Evolutionary conservation across 345 rosid species (phyloP).

Genomic region (Citrus australasica): DNA sequence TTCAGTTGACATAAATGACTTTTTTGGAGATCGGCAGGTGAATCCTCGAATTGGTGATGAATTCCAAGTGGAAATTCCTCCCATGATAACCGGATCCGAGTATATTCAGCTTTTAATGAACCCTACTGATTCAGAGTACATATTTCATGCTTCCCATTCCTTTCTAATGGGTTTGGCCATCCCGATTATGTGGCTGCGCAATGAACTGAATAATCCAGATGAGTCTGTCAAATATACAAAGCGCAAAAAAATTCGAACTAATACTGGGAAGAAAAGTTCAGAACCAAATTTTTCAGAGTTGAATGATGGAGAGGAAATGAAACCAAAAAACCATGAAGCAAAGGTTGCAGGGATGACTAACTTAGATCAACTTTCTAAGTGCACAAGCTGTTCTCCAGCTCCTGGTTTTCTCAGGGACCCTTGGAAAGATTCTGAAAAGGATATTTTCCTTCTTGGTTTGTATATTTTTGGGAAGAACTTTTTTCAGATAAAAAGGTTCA

Average conservation of each 20-base stretch:
- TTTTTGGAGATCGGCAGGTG: constrained; percentile 46
- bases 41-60: constrained; percentile 63
- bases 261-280: constrained; percentile 28
- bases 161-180: constrained; percentile 54
- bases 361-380: constrained; percentile 3
- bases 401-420: constrained; percentile 28
- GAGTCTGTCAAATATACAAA: constrained; percentile 33
- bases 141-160: constrained; percentile 25
- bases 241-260: constrained; percentile 28
- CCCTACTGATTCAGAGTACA: constrained; percentile 36
- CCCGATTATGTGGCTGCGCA: constrained; percentile 41
- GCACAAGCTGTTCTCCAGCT: constrained; percentile 18
- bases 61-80: constrained; percentile 63
- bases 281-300: constrained; percentile 12
- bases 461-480: constrained; percentile 59
- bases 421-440: constrained; percentile 51
- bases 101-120: constrained; percentile 29
- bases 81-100: constrained; percentile 45
- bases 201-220: constrained; percentile 29
- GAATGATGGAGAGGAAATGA: constrained; percentile 26
- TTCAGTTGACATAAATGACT: constrained; percentile 38
- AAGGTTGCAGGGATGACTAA: constrained; percentile 17
- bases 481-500: constrained; percentile 39
- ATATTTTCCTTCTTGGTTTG: constrained; percentile 55
- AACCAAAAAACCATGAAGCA: constrained; percentile 23